Evolutionary conservation across 2,329 filamentous ascomycete genomes (phyloP), one percentile per base, ranked within the genome.

Genomic region (Pleoardoris graminearum): DNA sequence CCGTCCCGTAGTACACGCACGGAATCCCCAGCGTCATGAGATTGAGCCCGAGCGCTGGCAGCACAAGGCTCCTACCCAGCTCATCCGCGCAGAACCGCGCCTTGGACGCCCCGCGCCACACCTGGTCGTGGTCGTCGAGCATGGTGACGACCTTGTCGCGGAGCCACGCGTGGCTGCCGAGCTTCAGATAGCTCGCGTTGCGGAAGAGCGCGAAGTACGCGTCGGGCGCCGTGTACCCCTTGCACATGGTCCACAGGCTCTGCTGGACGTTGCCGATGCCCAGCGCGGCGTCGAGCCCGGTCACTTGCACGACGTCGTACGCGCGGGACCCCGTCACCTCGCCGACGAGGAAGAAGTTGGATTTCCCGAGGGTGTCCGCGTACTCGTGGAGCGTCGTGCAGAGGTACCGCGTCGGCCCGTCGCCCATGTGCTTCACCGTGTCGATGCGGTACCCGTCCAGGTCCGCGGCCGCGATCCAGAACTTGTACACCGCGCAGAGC

Each of bases 1-100:
- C 63, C 10, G 58, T 65, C 37, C 61, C 63, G 45, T 66, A 66
- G 52, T 66, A 66, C 23, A 66, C 59, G 35, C 60, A 65, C 3
- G 63, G 60, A n/a, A 66, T 65, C 19, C 63, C 63, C 3, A 64
- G 54, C 2, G 57, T 65, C 6, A 45, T 58, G 11, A 66, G 46
- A 36, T 64, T 63, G 3, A 65, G 43, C 2, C 48, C 61, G 11
- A 65, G 8, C 14, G 60, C 61, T 7, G 55, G 47, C 41, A 57
- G 39, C 10, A 48, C 45, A 16, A 62, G 53, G 12, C 43, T 43
- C 6, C 48, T n/a, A 3, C 54, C 58, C 11, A 53, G 12, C 1
- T 21, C 10, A 7, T 59, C 54, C 2, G 53, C 54, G 37, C 60
- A 63, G 47, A 65, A 65, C 1, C 63, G 51, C 8, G 53, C 56